Base-by-base conservation (phyloP, 192 early-diverging fungal species). In the Lunasporangiospora selenospora region DNA sequence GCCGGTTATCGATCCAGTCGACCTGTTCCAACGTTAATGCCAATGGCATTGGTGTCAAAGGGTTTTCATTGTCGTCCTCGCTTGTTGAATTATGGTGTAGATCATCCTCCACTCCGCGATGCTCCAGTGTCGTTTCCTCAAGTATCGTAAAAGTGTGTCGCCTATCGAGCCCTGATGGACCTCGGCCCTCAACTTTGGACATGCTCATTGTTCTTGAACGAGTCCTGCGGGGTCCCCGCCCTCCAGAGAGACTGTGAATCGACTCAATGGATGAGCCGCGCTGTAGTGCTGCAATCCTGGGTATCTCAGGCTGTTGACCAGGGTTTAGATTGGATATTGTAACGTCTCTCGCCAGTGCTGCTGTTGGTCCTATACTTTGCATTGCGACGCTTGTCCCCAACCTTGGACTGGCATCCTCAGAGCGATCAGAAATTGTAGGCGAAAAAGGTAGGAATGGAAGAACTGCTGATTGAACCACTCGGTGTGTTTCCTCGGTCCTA, bases 371-470 rank as follows among this genome's bases (percentile, higher is more conserved):
- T n/a, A n/a, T n/a, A n/a, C n/a, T n/a, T n/a, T n/a, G n/a, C n/a
- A n/a, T n/a, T n/a, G n/a, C n/a, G n/a, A n/a, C n/a, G n/a, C n/a
- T n/a, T n/a, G n/a, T n/a, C n/a, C n/a, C n/a, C n/a, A n/a, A n/a
- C n/a, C n/a, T n/a, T n/a, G n/a, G n/a, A n/a, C n/a, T n/a, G n/a
- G n/a, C n/a, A n/a, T n/a, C n/a, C n/a, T n/a, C n/a, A n/a, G n/a
- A n/a, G n/a, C n/a, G n/a, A n/a, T n/a, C n/a, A 33, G 51, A 24
- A 9, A 33, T 23, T 11, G 16, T 43, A 12, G 52, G 27, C 5
- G 67, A 53, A 10, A 71, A 71, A 12, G 69, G 69, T 1, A 73
- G n/a, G 43, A 73, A 73, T 1, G 69, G 69, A 12, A 73, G 43
- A 24, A 73, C 55, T 13, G 63, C 55, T 1, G 69, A 62, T 0